Conservation (phyloP, 768 basidiomycete species). For the Pisolithus marmoratus region DNA sequence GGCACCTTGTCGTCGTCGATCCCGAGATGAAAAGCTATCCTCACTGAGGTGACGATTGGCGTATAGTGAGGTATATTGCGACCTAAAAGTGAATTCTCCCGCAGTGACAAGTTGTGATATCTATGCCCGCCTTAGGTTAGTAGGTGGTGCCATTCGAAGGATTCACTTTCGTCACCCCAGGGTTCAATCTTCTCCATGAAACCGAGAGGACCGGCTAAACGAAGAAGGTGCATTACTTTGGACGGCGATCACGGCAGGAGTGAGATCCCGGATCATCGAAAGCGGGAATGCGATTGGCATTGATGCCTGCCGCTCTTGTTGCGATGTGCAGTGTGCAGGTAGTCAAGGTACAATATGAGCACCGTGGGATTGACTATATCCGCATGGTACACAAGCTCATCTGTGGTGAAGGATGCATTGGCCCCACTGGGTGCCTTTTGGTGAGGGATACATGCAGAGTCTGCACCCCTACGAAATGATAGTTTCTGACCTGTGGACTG, state of each 20-base stretch:
- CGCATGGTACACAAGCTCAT: conserved; percentile 30
- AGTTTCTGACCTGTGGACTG: conserved; percentile 50
- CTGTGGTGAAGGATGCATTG: conserved; percentile 30
- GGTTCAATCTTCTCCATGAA: conserved; percentile 41
- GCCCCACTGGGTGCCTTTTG: conserved; percentile 19
- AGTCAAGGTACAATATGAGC: conserved; percentile 26
- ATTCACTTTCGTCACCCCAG: conserved; percentile 55
- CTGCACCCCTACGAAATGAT: conserved; percentile 45
- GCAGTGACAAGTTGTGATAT: neutral
- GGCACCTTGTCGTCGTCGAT: conserved; percentile 34
- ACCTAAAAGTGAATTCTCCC: conserved; percentile 16
- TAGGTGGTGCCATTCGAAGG: conserved; percentile 79
- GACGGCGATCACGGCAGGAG: conserved; percentile 27
- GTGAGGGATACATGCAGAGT: neutral
- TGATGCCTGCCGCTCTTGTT: conserved; percentile 23
- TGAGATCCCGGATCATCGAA: conserved; percentile 12
- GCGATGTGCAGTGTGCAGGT: conserved; percentile 26
- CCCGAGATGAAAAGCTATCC: conserved; percentile 48
- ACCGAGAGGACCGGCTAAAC: conserved; percentile 26
- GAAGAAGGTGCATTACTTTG: conserved; percentile 42
- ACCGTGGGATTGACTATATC: conserved; percentile 19
- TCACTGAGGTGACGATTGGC: conserved; percentile 57
- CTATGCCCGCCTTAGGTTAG: conserved; percentile 25
- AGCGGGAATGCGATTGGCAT: conserved; percentile 22
- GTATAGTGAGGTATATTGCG: conserved; percentile 58